Evolutionary conservation across 164 flowering plant species (phyloP), one percentile per base, ranked within the genome.

Genomic region (Tetracentron sinense): DNA sequence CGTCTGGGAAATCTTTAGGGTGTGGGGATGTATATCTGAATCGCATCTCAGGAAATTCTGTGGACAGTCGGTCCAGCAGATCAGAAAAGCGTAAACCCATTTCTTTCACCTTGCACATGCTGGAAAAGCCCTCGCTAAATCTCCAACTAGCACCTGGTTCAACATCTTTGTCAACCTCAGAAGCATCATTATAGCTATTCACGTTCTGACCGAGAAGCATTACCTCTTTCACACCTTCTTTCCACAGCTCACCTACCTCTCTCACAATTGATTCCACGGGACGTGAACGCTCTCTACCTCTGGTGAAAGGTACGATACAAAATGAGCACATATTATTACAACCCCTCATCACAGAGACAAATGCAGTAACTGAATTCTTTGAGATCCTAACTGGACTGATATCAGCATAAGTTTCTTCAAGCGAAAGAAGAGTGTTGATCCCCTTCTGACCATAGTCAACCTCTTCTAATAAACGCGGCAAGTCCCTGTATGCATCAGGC

Each of bases 281-380:
- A 30, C 96, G 97, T 54, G 98, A 90, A 10, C 99, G 74, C 77
- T 94, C 97, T 70, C 95, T 78, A 31, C 96, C 99, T 83, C 97
- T 83, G 2, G 96, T 91, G 76, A 89, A 91, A 46, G 97, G 97
- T 62, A 94, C 97, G 54, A 94, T 94, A 74, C 99, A 94, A 65
- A 94, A 94, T 6, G 97, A 89, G 64, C 99, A 94, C 97, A 94
- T 94, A 68, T 94, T 94, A 61, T 94, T 94, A 81, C 99, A 94
- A 42, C 99, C 99, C 72, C 96, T 85, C 99, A 94, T 94, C 29
- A 94, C 77, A 19, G 99, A 94, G 23, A 94, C 96, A 81, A 94
- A 94, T 44, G 99, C 99, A 64, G 82, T 72, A 19, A 86, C 77
- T 12, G 97, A 86, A 64, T 91, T 89, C 68, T 85, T 85, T 23